phyloP scores from a whole-genome alignment of 2,329 filamentous ascomycete genomes.

The Grosmannia huntii region DNA sequence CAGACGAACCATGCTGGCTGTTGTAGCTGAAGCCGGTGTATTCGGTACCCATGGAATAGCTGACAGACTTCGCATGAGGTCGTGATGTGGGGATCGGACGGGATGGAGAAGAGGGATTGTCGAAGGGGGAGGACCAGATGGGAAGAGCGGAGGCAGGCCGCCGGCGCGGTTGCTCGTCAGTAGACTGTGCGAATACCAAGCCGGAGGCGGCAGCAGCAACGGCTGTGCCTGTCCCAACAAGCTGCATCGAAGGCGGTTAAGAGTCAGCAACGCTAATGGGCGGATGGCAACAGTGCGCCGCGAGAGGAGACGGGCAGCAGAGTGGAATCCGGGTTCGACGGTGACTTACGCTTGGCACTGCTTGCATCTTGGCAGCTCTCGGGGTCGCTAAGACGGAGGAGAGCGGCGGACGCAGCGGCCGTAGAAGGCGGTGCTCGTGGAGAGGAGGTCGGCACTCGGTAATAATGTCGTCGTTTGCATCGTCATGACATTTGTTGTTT shows the following conservation, averaged over 20 bases:
- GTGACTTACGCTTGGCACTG: conserved; percentile 32
- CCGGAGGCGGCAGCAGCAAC: conserved; percentile 47
- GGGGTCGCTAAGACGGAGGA: conserved; percentile 7
- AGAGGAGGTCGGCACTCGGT: conserved; percentile 19
- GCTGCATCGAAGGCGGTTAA: conserved; percentile 24
- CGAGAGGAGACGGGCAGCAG: neutral
- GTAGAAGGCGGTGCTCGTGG: conserved; percentile 17
- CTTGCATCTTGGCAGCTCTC: conserved; percentile 23
- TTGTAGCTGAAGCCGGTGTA: conserved; percentile 1
- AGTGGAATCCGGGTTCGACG: neutral
- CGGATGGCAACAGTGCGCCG: neutral
- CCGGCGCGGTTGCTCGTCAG: conserved; percentile 24
- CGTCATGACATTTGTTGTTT: conserved; percentile 22
- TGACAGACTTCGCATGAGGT: conserved; percentile 30
- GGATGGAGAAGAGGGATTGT: neutral
- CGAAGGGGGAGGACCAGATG: neutral
- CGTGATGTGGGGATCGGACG: conserved; percentile 22
- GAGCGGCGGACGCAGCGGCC: conserved; percentile 16
- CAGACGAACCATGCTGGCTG: conserved; percentile 9
- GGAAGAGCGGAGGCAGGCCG: conserved; percentile 11
- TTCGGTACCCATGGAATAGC: conserved; percentile 19
- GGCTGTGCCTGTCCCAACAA: conserved; percentile 48
- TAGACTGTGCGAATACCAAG: conserved; percentile 44
- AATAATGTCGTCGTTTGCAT: conserved; percentile 22
- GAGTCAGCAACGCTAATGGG: neutral